Base-by-base conservation (phyloP, 2,329 filamentous ascomycete species). In the Blumeriella jaapii region DNA sequence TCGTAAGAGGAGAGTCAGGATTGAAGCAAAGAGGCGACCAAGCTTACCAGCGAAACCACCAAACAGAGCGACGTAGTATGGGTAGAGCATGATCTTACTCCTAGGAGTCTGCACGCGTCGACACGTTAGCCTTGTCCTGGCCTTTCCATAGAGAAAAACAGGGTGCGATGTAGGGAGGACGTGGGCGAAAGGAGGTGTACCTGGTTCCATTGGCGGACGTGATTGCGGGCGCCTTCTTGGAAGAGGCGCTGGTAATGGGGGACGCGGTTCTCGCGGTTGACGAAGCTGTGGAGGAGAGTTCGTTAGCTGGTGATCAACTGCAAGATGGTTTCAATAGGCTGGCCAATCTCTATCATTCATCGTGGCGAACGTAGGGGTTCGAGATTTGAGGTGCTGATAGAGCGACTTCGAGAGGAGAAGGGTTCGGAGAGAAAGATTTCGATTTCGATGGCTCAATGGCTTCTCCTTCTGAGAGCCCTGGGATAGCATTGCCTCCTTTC, bases 201-300 rank as follows among this genome's bases (percentile, higher is more conserved):
- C 63, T 86, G 85, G 61, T 72, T 67, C 82, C 82, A 87, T 59
- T 83, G 61, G 54, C 82, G 75, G 49, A 75, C 65, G 59, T 78
- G 72, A 45, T 65, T 61, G 54, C 71, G 74, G 61, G 81, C 81
- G 51, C 82, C 77, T 48, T 69, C 65, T 66, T 86, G 82, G 68
- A 83, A 85, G 51, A 73, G 62, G 55, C 72, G 69, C 70, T 89
- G 82, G 65, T 80, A 70, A 57, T 80, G 54, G 38, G 80, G 79
- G 54, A 87, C 82, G 55, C 70, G 72, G 73, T 89, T 89, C 59
- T 72, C 69, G 60, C 78, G 76, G 71, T 82, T 67, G 65, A 85
- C 49, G 57, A 78, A 55, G 50, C 59, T 60, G 31, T 38, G 8
- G 0, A 5, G n/a, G 34, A 36, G n/a, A 3, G 12, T 24, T 12